Evolutionary conservation across 1,284 basidiomycete genomes (phyloP), one percentile per base, ranked within the genome.

Genomic region (Ceratorhiza oryzae-sativae): DNA sequence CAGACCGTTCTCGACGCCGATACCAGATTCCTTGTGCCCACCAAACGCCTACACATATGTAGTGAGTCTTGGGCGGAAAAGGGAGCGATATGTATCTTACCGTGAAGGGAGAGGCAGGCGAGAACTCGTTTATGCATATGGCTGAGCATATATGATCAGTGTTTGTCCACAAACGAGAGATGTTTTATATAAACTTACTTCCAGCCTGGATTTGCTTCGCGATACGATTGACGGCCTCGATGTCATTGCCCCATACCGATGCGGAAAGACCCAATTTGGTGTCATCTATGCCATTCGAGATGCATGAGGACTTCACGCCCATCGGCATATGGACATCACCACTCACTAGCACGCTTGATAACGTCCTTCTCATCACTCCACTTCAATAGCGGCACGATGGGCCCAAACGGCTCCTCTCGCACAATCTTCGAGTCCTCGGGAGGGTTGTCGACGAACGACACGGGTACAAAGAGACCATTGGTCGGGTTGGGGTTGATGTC

Each of bases 321-420:
- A 42, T 2, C 34, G 15, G 9, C 13, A 34, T 12, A 34, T n/a
- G 30, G n/a, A 13, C 0, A 27, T 20, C 39, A 53, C 15, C 2
- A 71, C 68, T 25, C 34, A 71, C 68, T 71, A 30, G 68, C 68
- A 39, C 68, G 68, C 56, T 60, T 71, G 10, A 71, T 60, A 5
- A 71, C 68, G 5, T 71, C 68, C 5, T 45, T 45, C 27, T 71
- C 68, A 39, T 71, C 56, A n/a, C 32, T 60, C 68, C 68, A 71
- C 32, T 71, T 71, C 55, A 71, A 51, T 13, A 71, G 25, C 6
- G 68, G 68, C 15, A 71, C 55, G 27, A 71, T 71, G 6, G 68
- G 68, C 8, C 68, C 68, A 59, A 71, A 71, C n/a, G 68, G 68
- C n/a, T 71, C 68, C 68, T 71, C 68, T 3, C 45, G 68, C 4